Conservation (phyloP, 345 rosid species). For the Syzygium grande region DNA sequence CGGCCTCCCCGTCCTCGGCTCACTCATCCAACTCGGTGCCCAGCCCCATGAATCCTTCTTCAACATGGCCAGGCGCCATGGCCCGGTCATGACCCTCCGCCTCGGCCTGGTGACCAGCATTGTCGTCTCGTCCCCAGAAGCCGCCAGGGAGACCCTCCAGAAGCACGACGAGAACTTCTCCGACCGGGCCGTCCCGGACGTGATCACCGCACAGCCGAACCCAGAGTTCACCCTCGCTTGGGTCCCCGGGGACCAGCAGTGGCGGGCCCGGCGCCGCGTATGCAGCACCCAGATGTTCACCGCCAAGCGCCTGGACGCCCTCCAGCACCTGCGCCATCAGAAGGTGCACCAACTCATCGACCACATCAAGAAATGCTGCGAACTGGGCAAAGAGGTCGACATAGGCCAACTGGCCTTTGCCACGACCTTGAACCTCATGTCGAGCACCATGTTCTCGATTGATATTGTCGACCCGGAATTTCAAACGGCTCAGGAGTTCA, state of each 20-base stretch:
- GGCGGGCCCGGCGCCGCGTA: slow-evolving; percentile 29
- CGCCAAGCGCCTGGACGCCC: slow-evolving; percentile 13
- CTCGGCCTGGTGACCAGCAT: slow-evolving; percentile 23
- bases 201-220: slow-evolving; percentile 16
- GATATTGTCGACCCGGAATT: slow-evolving; percentile 23
- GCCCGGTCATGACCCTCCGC: slow-evolving; percentile 30
- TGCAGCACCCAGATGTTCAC: slow-evolving; percentile 26
- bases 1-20: slow-evolving; percentile 15
- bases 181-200: slow-evolving; percentile 17
- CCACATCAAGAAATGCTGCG: slow-evolving; percentile 10
- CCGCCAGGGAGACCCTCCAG: slow-evolving; percentile 25
- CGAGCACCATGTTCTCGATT: slow-evolving; percentile 18
- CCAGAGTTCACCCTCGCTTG: slow-evolving; percentile 23
- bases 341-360: slow-evolving; percentile 19
- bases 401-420: slow-evolving; percentile 20
- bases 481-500: slow-evolving; percentile 20
- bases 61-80: slow-evolving; percentile 23
- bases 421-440: slow-evolving; percentile 21
- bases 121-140: slow-evolving; percentile 17
- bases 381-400: slow-evolving; percentile 3
- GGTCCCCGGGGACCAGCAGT: slow-evolving; percentile 15
- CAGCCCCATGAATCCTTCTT: slow-evolving; percentile 22
- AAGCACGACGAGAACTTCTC: slow-evolving; percentile 17
- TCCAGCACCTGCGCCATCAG: slow-evolving; percentile 17
- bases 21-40: slow-evolving; percentile 4